phyloP scores from a whole-genome alignment of 2,329 filamentous ascomycete genomes.

The Scedosporium boydii region DNA sequence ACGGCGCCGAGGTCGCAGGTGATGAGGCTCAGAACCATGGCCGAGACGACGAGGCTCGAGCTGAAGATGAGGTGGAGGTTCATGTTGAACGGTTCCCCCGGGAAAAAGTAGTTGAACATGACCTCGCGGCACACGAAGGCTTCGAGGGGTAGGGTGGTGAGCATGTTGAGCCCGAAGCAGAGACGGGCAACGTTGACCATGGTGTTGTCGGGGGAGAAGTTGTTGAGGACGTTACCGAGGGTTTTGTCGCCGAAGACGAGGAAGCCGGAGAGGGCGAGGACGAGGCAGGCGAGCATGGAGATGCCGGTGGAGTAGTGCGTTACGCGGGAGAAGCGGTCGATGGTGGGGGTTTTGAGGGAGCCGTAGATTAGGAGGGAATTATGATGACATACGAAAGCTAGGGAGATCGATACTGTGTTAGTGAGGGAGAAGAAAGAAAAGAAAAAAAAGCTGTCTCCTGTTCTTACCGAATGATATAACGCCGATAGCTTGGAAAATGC shows the following conservation, averaged over 20 bases:
- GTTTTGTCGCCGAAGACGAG: slow-evolving; percentile 89
- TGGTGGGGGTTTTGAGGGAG: slow-evolving; percentile 83
- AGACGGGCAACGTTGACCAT: slow-evolving; percentile 93
- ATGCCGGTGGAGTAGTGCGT: slow-evolving; percentile 89
- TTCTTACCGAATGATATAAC: slow-evolving; percentile 88
- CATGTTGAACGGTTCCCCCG: slow-evolving; percentile 65
- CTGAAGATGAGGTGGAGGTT: slow-evolving; percentile 81
- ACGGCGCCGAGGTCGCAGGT: slow-evolving; percentile 92
- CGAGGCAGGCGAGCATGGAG: slow-evolving; percentile 83
- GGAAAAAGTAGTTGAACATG: slow-evolving; percentile 76
- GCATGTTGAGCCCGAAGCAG: slow-evolving; percentile 97
- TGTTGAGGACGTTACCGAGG: slow-evolving; percentile 93
- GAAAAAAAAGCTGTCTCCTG: neutral
- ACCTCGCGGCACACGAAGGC: slow-evolving; percentile 96
- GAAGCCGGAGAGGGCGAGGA: slow-evolving; percentile 83
- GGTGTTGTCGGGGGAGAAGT: slow-evolving; percentile 82
- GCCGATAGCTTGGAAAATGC: slow-evolving; percentile 91
- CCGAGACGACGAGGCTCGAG: slow-evolving; percentile 67
- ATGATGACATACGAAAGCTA: slow-evolving; percentile 68
- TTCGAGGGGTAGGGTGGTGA: slow-evolving; percentile 91
- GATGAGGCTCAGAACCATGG: slow-evolving; percentile 68
- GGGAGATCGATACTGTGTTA: neutral
- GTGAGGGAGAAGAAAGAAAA: slow-evolving; percentile 3
- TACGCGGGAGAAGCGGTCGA: slow-evolving; percentile 87
- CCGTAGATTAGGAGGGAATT: slow-evolving; percentile 97